Percentiles rank a stretch among this genome's conserved stretches.
These are phyloP conservation scores for Chlorella sp. DNA, from an alignment of 139 green algal species.

Conservation along the genomic window DNA sequence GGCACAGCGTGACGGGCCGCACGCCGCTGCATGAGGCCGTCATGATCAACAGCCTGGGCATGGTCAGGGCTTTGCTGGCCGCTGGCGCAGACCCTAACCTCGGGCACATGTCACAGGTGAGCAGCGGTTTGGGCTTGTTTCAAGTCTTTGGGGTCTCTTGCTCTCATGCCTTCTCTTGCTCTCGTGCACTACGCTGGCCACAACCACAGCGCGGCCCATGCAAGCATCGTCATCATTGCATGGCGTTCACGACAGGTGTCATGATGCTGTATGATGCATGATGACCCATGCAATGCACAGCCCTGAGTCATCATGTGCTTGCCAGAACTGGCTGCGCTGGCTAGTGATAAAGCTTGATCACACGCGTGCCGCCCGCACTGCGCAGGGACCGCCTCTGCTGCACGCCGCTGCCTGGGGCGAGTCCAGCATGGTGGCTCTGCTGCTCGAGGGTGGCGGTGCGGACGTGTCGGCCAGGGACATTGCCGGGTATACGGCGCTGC, in stretches of 20 bases:
- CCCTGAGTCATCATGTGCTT: too few species aligned
- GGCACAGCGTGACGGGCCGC: conserved; percentile 23
- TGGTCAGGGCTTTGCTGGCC: conserved; percentile 31
- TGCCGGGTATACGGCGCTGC: conserved; percentile 32
- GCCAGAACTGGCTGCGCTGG: too few species aligned
- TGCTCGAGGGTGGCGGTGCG: conserved; percentile 34
- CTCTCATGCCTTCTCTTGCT: background rate
- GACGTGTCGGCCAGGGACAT: conserved; percentile 23
- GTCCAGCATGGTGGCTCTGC: conserved; percentile 29
- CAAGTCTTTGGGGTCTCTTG: background rate
- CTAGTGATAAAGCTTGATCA: too few species aligned
- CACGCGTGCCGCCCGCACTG: too few species aligned
- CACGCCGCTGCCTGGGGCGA: conserved; percentile 21
- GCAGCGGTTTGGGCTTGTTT: background rate
- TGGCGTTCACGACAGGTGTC: too few species aligned
- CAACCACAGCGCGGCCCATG: too few species aligned
- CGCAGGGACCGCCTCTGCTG: conserved; percentile 19
- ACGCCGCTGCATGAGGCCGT: conserved; percentile 47
- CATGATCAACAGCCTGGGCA: conserved; percentile 20
- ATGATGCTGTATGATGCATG: too few species aligned
- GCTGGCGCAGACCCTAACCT: conserved; percentile 40
- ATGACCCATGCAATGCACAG: too few species aligned
- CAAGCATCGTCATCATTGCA: too few species aligned
- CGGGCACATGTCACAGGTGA: conserved; percentile 25
- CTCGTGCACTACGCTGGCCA: background rate